A percentile compares a stretch with the other conserved stretches of the same genome.
Conservation (phyloP, 2,329 filamentous ascomycete genomes). For the Tolypocladium nubicola region DNA sequence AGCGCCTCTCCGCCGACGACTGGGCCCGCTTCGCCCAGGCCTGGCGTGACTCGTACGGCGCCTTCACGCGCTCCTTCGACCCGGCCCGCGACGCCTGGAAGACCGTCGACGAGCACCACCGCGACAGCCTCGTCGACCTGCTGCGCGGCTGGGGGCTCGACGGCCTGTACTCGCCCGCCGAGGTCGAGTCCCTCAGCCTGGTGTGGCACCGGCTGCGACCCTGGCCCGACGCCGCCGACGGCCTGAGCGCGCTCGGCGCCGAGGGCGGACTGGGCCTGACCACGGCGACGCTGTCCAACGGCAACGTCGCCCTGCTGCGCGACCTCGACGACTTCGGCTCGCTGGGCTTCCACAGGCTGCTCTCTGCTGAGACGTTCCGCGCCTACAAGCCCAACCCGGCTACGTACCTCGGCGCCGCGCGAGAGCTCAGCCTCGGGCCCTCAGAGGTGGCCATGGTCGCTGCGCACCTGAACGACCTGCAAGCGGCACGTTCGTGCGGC, state of each 20-base stretch:
- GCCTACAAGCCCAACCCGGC: constrained; percentile 63
- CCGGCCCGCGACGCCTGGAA: constrained; percentile 43
- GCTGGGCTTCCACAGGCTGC: constrained; percentile 51
- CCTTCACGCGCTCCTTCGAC: constrained; percentile 47
- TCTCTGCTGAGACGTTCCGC: constrained; percentile 60
- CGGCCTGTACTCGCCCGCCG: constrained; percentile 49
- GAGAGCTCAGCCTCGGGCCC: constrained; percentile 43
- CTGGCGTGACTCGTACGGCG: constrained; percentile 56
- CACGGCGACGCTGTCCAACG: constrained; percentile 65
- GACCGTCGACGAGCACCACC: constrained; percentile 63
- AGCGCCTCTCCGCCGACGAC: constrained; percentile 41
- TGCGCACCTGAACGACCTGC: constrained; percentile 60
- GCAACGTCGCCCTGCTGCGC: constrained; percentile 53
- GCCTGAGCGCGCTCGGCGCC: constrained; percentile 44
- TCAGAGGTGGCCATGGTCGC: constrained; percentile 66
- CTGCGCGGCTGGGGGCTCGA: constrained; percentile 44
- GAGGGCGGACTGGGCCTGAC: constrained; percentile 35
- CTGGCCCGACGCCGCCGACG: constrained; percentile 53
- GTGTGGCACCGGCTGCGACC: constrained; percentile 64
- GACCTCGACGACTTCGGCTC: constrained; percentile 50
- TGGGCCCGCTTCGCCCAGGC: constrained; percentile 58
- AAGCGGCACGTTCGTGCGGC: constrained; percentile 53
- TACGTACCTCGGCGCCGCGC: constrained; percentile 59
- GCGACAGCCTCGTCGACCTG: constrained; percentile 48
- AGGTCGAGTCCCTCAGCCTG: constrained; percentile 52